Evolutionary conservation across 1,139 yeast species (phyloP), one percentile per base, ranked within the genome.

Genomic region (Yamadazyma diddensiae): DNA sequence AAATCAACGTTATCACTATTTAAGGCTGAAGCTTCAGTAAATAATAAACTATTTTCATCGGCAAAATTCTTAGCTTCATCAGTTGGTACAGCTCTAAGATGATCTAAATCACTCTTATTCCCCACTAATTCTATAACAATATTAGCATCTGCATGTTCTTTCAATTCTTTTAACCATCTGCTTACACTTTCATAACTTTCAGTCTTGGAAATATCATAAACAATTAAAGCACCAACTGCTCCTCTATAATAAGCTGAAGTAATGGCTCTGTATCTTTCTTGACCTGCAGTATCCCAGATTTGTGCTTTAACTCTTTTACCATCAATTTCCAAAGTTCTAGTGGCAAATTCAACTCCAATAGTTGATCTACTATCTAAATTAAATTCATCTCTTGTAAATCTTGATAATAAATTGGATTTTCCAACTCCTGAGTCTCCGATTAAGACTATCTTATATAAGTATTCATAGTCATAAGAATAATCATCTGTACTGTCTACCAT

Each of bases 221-320:
- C 95, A 42, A 92, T 82, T 50, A 92, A 71, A 2, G 98, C 98
- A 33, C 98, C 98, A 31, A 90, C 95, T 1, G 98, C 98, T 29
- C 98, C 98, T 56, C 98, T 76, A 60, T 92, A 92, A 66, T 92
- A 92, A 10, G 97, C 98, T 40, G 94, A 82, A 24, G 98, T 94
- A 55, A 92, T 92, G 33, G 98, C 97, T 52, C 98, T 79, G 68
- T 92, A 92, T 57, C 98, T 79, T 63, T 92, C 98, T 68, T 92
- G 98, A 39, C 98, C 98, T 2, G 98, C 98, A 18, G 98, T 92
- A 60, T 92, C 98, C 98, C 98, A 92, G 54, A 92, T 88, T 62
- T 94, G 98, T 6, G 97, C 97, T 62, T 92, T 92, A 53, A 94
- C 88, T 55, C 94, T 75, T 62, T 90, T 92, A 39, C 94, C 95